These are phyloP conservation scores for Aspergillus vadensis DNA, from an alignment of 2,329 filamentous ascomycete genomes.

Conservation along the genomic window DNA sequence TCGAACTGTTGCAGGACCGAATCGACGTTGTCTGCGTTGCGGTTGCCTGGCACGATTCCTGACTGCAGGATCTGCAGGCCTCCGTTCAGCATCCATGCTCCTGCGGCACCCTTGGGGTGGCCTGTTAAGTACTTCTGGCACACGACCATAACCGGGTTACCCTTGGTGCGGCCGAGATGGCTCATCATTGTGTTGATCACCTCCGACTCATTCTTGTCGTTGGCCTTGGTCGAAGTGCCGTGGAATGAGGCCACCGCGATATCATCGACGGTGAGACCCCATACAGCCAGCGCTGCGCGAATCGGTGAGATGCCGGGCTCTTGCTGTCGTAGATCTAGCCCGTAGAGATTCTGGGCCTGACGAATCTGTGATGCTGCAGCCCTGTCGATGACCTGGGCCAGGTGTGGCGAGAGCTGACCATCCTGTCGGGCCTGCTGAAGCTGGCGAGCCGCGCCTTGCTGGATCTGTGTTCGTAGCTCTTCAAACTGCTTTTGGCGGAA, in stretches of 20 bases:
- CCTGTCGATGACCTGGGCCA: not conserved
- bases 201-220: slow-evolving; percentile 97
- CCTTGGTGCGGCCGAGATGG: slow-evolving; percentile 88
- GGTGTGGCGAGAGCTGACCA: not conserved
- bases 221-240: slow-evolving; percentile 92
- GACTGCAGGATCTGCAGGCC: slow-evolving; percentile 90
- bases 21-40: slow-evolving; percentile 95
- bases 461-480: not conserved
- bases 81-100: slow-evolving; percentile 98
- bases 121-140: slow-evolving; percentile 98
- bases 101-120: slow-evolving; percentile 95
- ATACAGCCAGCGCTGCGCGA: slow-evolving; percentile 3
- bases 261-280: slow-evolving; percentile 61
- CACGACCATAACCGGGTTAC: slow-evolving; percentile 87
- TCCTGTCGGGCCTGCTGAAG: slow-evolving; percentile 1
- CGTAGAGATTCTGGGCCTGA: not conserved
- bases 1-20: slow-evolving; percentile 92
- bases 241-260: slow-evolving; percentile 93
- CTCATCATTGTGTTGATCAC: slow-evolving; percentile 90
- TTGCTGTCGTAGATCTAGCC: not conserved
- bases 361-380: not conserved
- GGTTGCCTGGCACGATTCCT: slow-evolving; percentile 88
- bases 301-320: slow-evolving; percentile 4
- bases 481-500: slow-evolving; percentile 7
- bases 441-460: not conserved